Evolutionary conservation across 23 red algal genomes (phyloP), one percentile per base, ranked within the genome.

Genomic region (Gracilaria gracilis): DNA sequence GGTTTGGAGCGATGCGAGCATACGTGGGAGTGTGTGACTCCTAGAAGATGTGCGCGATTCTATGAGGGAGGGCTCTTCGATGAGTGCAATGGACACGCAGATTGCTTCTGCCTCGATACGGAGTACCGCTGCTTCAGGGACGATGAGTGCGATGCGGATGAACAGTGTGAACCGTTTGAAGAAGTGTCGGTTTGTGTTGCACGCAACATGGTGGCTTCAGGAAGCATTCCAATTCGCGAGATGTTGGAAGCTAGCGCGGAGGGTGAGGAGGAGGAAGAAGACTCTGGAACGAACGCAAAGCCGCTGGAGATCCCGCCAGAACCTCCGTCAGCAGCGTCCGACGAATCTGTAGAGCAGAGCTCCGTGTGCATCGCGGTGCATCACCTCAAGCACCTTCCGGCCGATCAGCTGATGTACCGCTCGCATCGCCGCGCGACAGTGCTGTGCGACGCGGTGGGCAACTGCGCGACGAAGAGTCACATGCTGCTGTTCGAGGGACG

Each of bases 381-480:
- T 25, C 48, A 54, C 21, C 82, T 86, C 4, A 3, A 23, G 5
- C 59, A 86, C 25, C 36, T 86, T 4, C 9, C 1, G 3, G 23
- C 33, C 13, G 27, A 71, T 2, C 51, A 86, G 15, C 36, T 86
- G 36, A 7, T 86, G 12, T 86, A 67, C 36, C 1, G 57, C 23
- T 5, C 4, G 2, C 82, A 86, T 74, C 64, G 61, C 1, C 25
- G 25, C 5, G 34, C 82, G 19, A 39, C 9, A n/a, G 82, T 86
- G 13, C 61, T 86, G 13, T 86, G 82, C 38, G 82, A 86, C 27
- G 23, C 28, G 6, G 0, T 11, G 31, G 59, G 57, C 9, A 71
- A 36, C 31, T 86, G 82, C 61, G 82, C 82, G 12, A 86, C 82
- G 42, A 2, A 17, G 19, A 62, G 82, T 3, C 82, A 86, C 48